phyloP scores from a whole-genome alignment of 768 basidiomycete species.

The Lanmaoa pseudosensibilis region DNA sequence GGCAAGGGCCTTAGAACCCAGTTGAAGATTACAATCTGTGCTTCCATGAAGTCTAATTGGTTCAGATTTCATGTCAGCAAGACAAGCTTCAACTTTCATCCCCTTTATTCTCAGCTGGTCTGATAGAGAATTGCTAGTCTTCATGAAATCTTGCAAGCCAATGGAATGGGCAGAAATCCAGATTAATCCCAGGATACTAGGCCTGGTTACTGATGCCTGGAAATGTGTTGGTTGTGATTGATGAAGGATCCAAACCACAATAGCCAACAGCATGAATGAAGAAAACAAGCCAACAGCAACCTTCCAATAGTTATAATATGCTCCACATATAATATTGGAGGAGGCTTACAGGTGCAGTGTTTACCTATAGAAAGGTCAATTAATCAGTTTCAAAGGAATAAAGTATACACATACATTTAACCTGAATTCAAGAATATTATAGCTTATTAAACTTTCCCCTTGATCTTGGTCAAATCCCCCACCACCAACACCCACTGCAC shows the following conservation, averaged over 20 bases:
- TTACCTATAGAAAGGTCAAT: neutral
- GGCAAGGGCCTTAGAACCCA: neutral
- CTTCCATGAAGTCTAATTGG: neutral
- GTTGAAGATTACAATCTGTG: neutral
- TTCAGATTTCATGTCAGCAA: neutral
- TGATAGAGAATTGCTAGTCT: neutral
- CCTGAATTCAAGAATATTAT: neutral
- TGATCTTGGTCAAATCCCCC: neutral
- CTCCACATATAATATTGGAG: neutral
- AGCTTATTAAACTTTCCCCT: neutral
- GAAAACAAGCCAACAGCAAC: neutral
- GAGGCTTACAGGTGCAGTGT: neutral
- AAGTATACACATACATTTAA: slow-evolving; percentile 1
- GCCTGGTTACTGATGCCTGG: neutral
- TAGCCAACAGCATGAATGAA: neutral
- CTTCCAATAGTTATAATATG: neutral
- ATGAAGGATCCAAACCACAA: neutral
- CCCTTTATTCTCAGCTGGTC: neutral
- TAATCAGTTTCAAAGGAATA: neutral
- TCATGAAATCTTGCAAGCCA: neutral
- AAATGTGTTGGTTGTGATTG: neutral
- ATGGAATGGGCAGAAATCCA: neutral
- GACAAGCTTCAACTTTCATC: neutral
- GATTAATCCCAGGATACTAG: neutral
- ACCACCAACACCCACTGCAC: too few species aligned